phyloP scores from a whole-genome alignment of 768 basidiomycete species.

The Leccinum ochraceum region DNA sequence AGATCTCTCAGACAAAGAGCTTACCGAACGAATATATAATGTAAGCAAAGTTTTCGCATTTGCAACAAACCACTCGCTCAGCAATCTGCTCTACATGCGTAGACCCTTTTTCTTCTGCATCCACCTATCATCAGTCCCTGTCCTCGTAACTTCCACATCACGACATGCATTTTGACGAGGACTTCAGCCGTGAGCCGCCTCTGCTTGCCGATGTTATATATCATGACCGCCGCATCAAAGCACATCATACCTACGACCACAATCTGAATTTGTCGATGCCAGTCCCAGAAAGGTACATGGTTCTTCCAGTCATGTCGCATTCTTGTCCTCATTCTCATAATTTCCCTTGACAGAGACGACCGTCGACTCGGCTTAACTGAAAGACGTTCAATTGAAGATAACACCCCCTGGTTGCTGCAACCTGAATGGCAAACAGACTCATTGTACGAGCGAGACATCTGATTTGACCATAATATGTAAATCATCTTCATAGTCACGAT shows the following conservation, averaged over 20 bases:
- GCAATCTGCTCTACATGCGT: no score
- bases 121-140: neutral
- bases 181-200: neutral
- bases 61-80: no score
- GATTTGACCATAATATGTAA: neutral
- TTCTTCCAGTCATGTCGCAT: neutral
- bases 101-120: no score
- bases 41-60: no score
- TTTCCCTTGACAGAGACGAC: neutral
- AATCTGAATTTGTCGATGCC: neutral
- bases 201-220: neutral
- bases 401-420: neutral
- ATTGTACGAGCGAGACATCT: neutral
- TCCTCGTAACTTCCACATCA: neutral
- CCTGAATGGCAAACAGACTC: neutral
- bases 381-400: neutral
- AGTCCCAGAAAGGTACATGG: neutral
- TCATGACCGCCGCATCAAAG: conserved; percentile 3
- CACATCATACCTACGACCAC: neutral
- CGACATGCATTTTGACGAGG: neutral
- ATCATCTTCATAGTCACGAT: neutral
- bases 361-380: neutral
- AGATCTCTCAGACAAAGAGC: no score
- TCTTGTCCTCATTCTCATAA: neutral
- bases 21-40: neutral